Evolutionary conservation across 2,329 filamentous ascomycete genomes (phyloP).

Genomic region (Lomentospora prolificans): DNA sequence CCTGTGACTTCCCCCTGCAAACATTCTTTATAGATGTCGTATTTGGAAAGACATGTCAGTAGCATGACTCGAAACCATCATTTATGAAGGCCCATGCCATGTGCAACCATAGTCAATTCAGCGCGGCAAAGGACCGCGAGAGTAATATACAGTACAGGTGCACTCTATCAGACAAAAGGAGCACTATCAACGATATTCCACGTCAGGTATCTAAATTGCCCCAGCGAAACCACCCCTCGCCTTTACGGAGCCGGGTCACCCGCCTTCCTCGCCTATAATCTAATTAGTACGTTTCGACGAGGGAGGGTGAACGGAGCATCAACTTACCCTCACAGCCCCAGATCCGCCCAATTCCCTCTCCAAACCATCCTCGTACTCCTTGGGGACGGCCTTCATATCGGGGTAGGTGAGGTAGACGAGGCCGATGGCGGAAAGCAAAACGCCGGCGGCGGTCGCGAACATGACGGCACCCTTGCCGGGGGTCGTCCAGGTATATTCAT

Average conservation of each 20-base stretch:
- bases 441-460: conserved; percentile 56
- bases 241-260: conserved; percentile 43
- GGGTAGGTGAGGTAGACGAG: conserved; percentile 61
- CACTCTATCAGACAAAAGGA: conserved; percentile 6
- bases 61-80: too few species aligned
- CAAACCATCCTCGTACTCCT: conserved; percentile 63
- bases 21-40: too few species aligned
- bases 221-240: neutral
- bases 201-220: conserved; percentile 3
- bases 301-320: neutral
- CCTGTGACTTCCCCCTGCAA: too few species aligned
- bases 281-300: conserved; percentile 10
- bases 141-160: conserved; percentile 5
- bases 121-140: neutral
- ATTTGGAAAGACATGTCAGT: too few species aligned
- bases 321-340: conserved; percentile 55
- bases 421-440: conserved; percentile 55
- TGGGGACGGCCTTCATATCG: conserved; percentile 58
- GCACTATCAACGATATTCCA: neutral
- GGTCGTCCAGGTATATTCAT: conserved; percentile 77
- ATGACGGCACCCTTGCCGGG: conserved; percentile 61
- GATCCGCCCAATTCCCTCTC: conserved; percentile 66
- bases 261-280: conserved; percentile 40
- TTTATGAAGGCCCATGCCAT: too few species aligned
- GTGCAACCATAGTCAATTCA: conserved; percentile 4